These are phyloP conservation scores for Penicillium macrosclerotiorum DNA, from an alignment of 495 filamentous ascomycete genomes.

Conservation along the genomic window DNA sequence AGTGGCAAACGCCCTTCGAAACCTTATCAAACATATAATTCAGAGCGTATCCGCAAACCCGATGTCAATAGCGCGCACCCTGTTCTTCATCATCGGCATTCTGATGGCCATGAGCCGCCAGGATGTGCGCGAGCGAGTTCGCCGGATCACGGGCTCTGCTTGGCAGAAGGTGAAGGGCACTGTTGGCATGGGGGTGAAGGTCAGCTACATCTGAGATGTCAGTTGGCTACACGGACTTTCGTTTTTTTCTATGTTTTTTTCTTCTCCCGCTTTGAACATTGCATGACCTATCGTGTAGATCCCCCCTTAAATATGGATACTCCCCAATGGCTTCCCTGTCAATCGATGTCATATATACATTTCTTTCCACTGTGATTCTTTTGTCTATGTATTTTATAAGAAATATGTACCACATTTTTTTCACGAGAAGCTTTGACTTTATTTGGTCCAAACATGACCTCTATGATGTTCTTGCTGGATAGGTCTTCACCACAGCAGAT, in stretches of 20 bases:
- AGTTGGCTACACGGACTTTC: background rate
- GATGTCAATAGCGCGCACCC: slow-evolving; percentile 65
- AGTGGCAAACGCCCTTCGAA: slow-evolving; percentile 52
- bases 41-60: slow-evolving; percentile 68
- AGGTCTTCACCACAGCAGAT: background rate
- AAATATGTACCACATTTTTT: background rate
- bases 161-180: slow-evolving; percentile 86
- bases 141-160: slow-evolving; percentile 59
- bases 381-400: slow-evolving; percentile 13
- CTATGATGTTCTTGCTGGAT: background rate
- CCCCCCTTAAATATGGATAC: slow-evolving; percentile 14
- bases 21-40: slow-evolving; percentile 60
- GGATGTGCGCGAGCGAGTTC: slow-evolving; percentile 71
- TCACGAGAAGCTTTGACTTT: too few species aligned
- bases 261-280: slow-evolving; percentile 3
- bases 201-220: slow-evolving; percentile 80
- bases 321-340: background rate
- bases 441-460: too few species aligned
- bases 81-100: slow-evolving; percentile 82
- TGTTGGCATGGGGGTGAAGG: slow-evolving; percentile 95
- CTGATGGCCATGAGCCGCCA: slow-evolving; percentile 71
- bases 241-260: background rate
- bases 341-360: slow-evolving; percentile 18
- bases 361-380: slow-evolving; percentile 20
- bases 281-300: slow-evolving; percentile 19